Percentiles rank a stretch among this genome's conserved stretches.
These are phyloP conservation scores for Scenedesmus sp. DNA, from an alignment of 163 green algal genomes.

Conservation along the genomic window DNA sequence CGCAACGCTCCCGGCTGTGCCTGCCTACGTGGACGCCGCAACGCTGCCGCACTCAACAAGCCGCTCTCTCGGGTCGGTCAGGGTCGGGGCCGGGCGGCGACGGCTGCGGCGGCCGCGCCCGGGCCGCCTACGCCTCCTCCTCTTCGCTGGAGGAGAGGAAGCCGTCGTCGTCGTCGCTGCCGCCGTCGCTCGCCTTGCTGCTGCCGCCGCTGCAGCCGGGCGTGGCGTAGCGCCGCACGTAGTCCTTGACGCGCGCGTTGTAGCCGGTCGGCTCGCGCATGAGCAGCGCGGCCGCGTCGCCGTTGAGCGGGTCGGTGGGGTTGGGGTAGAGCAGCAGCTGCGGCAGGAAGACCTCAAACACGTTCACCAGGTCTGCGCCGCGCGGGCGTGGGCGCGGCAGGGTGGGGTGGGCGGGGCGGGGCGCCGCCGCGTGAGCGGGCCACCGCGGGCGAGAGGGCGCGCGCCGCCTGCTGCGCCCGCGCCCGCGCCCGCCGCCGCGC, in stretches of 20 bases:
- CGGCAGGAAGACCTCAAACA: slow-evolving; percentile 99
- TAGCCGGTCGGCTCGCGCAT: slow-evolving; percentile 96
- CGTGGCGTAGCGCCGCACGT: slow-evolving; percentile 82
- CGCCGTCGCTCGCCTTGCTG: slow-evolving; percentile 43
- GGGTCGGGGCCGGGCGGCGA: too few relatives aligned
- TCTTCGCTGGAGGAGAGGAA: slow-evolving; percentile 86
- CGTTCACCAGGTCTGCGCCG: slow-evolving; percentile 98
- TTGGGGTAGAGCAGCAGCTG: slow-evolving; percentile 99
- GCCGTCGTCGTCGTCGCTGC: slow-evolving; percentile 53
- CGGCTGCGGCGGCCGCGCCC: too few relatives aligned
- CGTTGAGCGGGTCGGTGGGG: slow-evolving; percentile 97
- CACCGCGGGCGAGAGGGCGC: too few relatives aligned
- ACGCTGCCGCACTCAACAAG: too few relatives aligned
- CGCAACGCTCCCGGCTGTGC: too few relatives aligned
- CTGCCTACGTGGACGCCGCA: too few relatives aligned
- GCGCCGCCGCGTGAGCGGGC: too few relatives aligned
- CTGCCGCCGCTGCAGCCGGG: slow-evolving; percentile 55
- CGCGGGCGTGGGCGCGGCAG: too few relatives aligned
- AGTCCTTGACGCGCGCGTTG: slow-evolving; percentile 72
- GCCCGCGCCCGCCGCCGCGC: not conserved
- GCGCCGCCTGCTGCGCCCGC: too few relatives aligned
- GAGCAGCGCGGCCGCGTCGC: slow-evolving; percentile 96
- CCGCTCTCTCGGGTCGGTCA: too few relatives aligned
- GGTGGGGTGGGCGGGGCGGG: too few relatives aligned
- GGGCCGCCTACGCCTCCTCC: slow-evolving; percentile 68